Percentiles rank a stretch among this genome's conserved stretches.
phyloP scores from a whole-genome alignment of 2,329 filamentous ascomycete genomes.

The Cytospora piceae region DNA sequence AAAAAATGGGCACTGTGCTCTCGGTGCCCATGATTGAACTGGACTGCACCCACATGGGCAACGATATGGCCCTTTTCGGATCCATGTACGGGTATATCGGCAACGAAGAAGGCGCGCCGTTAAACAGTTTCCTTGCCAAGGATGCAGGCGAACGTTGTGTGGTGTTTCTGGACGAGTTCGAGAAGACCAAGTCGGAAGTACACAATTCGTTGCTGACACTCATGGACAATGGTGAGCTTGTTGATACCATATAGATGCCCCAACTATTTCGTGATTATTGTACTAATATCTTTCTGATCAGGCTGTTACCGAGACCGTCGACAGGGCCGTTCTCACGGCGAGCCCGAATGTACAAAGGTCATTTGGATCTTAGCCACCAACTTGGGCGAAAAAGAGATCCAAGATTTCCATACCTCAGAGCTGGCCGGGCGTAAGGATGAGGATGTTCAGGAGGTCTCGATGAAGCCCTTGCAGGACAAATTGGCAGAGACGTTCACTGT shows the following conservation, averaged over 20 bases:
- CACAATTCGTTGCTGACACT: constrained; percentile 48
- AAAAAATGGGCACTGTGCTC: constrained; percentile 45
- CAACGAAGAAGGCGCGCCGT: constrained; percentile 41
- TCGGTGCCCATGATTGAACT: constrained; percentile 42
- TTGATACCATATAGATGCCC: background rate
- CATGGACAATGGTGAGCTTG: constrained; percentile 46
- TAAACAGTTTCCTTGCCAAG: constrained; percentile 52
- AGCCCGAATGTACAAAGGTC: constrained; percentile 46
- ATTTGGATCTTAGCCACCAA: constrained; percentile 56
- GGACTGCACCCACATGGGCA: constrained; percentile 44
- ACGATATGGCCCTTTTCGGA: constrained; percentile 48
- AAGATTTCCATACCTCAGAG: constrained; percentile 43
- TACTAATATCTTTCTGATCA: constrained; percentile 41
- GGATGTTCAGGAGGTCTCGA: constrained; percentile 16
- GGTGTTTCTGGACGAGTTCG: constrained; percentile 56
- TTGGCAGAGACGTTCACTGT: background rate
- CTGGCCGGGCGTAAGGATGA: constrained; percentile 8
- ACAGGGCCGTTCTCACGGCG: constrained; percentile 36
- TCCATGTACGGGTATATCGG: constrained; percentile 41
- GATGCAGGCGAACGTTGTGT: constrained; percentile 43
- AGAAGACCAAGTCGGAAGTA: constrained; percentile 48
- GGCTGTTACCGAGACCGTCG: too few species aligned
- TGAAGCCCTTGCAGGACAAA: constrained; percentile 8
- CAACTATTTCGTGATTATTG: constrained; percentile 34
- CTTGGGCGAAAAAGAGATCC: constrained; percentile 43